phyloP scores from a whole-genome alignment of 2,329 filamentous ascomycete species.

The Colletotrichum magnum region DNA sequence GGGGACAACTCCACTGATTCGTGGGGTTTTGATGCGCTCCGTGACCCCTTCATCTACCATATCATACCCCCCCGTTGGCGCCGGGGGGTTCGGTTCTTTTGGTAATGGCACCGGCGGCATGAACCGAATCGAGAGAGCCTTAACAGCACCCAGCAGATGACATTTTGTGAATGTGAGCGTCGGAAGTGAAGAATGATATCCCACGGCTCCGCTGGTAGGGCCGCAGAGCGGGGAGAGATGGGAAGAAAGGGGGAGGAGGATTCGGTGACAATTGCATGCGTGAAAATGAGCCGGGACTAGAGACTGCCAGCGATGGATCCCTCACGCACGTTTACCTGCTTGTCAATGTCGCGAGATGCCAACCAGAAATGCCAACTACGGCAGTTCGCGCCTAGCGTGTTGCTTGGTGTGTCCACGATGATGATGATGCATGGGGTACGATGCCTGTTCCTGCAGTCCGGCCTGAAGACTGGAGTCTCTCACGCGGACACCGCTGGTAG shows the following conservation, averaged over 20 bases:
- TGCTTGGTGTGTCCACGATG: neutral
- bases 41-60: conserved; percentile 36
- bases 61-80: conserved; percentile 7
- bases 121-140: conserved; percentile 24
- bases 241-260: neutral
- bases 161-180: conserved; percentile 12
- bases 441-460: conserved; percentile 3
- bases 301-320: conserved; percentile 29
- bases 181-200: neutral
- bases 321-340: neutral
- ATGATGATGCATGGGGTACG: neutral
- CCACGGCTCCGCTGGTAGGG: conserved; percentile 32
- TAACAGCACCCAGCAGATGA: neutral
- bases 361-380: conserved; percentile 3
- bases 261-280: no score
- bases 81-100: conserved; percentile 14
- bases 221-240: neutral
- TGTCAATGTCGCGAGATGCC: conserved; percentile 15
- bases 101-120: conserved; percentile 27
- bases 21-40: conserved; percentile 30
- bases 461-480: conserved; percentile 2
- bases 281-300: neutral
- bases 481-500: neutral
- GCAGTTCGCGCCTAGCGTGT: conserved; percentile 21
- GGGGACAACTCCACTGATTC: conserved; percentile 29